Conservation (phyloP, 768 basidiomycete genomes). For the Pisolithus sp. region DNA sequence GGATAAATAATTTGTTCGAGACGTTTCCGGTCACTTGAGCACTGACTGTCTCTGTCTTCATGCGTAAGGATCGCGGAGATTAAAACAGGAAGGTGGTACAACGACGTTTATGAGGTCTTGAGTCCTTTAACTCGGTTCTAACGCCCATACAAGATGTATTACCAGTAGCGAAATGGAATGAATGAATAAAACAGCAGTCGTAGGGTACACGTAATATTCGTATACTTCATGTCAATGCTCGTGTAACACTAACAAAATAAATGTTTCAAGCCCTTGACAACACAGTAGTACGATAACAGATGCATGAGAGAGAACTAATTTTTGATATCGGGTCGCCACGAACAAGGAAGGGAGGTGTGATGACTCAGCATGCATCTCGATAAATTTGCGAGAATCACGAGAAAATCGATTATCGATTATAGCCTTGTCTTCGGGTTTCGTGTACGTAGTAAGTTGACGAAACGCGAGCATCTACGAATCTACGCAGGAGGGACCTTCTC, state of each 20-base stretch:
- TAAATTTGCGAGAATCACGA: background rate
- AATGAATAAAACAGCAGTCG: background rate
- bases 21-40: too few species aligned
- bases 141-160: too few species aligned
- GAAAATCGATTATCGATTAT: background rate
- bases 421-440: background rate
- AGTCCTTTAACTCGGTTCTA: too few species aligned
- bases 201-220: background rate
- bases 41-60: too few species aligned
- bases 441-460: background rate
- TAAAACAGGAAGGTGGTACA: too few species aligned
- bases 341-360: background rate
- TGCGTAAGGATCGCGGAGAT: too few species aligned
- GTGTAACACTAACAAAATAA: background rate
- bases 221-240: too few species aligned
- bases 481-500: conserved; percentile 16
- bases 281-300: background rate
- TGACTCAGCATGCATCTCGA: background rate
- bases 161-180: background rate
- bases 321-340: background rate
- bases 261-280: background rate
- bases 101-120: too few species aligned
- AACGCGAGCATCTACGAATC: background rate
- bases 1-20: too few species aligned
- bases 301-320: background rate